These are phyloP conservation scores for Lachancea sp. DNA, from an alignment of 805 yeast genomes.

Conservation along the genomic window DNA sequence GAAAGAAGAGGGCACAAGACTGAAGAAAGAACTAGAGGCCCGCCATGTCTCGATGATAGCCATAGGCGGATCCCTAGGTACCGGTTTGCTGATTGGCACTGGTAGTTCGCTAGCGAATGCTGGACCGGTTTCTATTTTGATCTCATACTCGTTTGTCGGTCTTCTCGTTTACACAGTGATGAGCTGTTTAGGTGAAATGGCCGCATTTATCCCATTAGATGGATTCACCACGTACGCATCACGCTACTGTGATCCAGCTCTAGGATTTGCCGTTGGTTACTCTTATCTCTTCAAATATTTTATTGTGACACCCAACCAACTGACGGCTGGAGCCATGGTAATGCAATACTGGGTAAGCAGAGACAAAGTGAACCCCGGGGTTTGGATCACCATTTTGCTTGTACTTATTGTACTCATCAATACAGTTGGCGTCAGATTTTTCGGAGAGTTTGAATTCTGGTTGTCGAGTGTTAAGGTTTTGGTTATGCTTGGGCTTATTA, in stretches of 20 bases:
- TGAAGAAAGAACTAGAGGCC: slow-evolving; percentile 36
- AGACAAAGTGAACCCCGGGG: slow-evolving; percentile 37
- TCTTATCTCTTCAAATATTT: slow-evolving; percentile 40
- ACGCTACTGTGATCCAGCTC: slow-evolving; percentile 43
- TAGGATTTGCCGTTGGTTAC: slow-evolving; percentile 45
- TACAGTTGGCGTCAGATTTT: slow-evolving; percentile 35
- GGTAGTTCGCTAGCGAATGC: slow-evolving; percentile 63
- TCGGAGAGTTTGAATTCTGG: slow-evolving; percentile 44
- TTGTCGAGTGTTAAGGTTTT: slow-evolving; percentile 58
- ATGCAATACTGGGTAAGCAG: slow-evolving; percentile 41
- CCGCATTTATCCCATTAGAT: slow-evolving; percentile 60
- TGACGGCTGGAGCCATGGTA: slow-evolving; percentile 43
- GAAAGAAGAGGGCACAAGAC: slow-evolving; percentile 15
- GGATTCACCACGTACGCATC: slow-evolving; percentile 59
- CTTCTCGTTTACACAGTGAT: slow-evolving; percentile 60
- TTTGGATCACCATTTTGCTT: slow-evolving; percentile 41
- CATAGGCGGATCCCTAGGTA: slow-evolving; percentile 79
- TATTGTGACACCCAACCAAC: slow-evolving; percentile 41
- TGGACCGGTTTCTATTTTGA: slow-evolving; percentile 52
- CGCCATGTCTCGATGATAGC: slow-evolving; percentile 69
- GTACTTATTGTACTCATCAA: slow-evolving; percentile 34
- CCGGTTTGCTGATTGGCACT: slow-evolving; percentile 73
- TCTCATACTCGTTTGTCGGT: slow-evolving; percentile 68
- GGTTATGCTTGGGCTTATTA: slow-evolving; percentile 59
- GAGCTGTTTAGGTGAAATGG: slow-evolving; percentile 64